Conservation (phyloP, 129 eudicot genomes). For the Lonicera japonica region DNA sequence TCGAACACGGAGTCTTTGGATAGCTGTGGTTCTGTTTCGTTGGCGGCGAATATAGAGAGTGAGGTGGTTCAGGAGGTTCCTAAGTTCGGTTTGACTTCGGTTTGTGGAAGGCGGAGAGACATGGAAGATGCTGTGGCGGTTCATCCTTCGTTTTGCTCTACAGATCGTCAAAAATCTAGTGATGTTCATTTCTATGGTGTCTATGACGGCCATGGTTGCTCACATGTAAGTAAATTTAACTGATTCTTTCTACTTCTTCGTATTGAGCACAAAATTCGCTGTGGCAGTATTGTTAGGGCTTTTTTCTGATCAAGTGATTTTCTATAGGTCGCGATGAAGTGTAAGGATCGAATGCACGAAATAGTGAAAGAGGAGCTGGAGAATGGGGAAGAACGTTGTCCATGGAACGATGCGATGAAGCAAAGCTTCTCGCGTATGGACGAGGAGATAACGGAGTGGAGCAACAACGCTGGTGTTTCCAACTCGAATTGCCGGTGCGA, state of each 20-base stretch:
- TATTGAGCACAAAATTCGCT: not conserved
- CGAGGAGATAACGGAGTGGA: constrained; percentile 53
- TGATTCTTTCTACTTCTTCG: not conserved
- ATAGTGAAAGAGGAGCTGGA: constrained; percentile 67
- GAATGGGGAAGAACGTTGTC: constrained; percentile 10
- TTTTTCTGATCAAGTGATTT: not conserved
- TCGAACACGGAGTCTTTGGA: constrained; percentile 11
- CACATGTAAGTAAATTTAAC: constrained; percentile 65
- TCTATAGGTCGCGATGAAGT: constrained; percentile 75
- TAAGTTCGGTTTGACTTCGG: constrained; percentile 76
- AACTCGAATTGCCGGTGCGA: constrained; percentile 67
- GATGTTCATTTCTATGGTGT: constrained; percentile 72
- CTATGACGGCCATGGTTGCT: constrained; percentile 98
- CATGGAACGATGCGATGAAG: constrained; percentile 52
- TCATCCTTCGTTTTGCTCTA: constrained; percentile 46
- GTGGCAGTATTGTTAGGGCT: not conserved
- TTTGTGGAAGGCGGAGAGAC: constrained; percentile 89
- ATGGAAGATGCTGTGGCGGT: constrained; percentile 96
- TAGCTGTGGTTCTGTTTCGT: not conserved
- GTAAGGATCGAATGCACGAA: constrained; percentile 89
- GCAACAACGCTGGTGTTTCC: constrained; percentile 10
- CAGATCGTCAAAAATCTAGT: not conserved
- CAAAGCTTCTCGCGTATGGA: constrained; percentile 75
- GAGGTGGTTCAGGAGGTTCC: constrained; percentile 28
- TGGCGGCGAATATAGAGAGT: constrained; percentile 1